phyloP scores from a whole-genome alignment of 768 basidiomycete species.

The Leccinum olivaceopallidum region DNA sequence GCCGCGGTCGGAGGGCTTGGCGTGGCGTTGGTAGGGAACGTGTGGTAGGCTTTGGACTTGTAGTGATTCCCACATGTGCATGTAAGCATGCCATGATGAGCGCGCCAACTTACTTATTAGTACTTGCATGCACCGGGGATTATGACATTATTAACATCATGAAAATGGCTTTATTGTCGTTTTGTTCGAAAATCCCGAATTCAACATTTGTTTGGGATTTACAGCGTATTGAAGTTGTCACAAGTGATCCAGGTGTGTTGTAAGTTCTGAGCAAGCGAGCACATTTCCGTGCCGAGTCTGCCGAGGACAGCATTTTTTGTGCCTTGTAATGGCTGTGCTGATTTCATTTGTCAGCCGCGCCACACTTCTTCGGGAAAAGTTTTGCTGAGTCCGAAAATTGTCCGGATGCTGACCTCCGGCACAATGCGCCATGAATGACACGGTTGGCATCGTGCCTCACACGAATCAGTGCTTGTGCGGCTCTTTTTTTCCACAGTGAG shows the following conservation, averaged over 20 bases:
- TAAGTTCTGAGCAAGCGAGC: background rate
- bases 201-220: no score
- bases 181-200: no score
- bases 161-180: no score
- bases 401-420: background rate
- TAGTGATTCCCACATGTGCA: background rate
- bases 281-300: background rate
- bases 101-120: no score
- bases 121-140: no score
- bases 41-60: background rate
- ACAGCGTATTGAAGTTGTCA: no score
- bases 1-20: conserved; percentile 18
- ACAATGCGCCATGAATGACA: background rate
- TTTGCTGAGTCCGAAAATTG: background rate
- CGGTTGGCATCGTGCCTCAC: background rate
- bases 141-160: no score
- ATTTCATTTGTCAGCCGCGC: background rate
- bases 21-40: conserved; percentile 13
- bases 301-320: background rate
- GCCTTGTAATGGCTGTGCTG: background rate
- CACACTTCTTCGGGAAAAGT: background rate
- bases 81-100: no score
- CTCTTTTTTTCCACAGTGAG: background rate
- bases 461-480: background rate
- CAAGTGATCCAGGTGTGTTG: no score